Evolutionary conservation across 1,139 yeast genomes (phyloP).

Genomic region (Saccharomyces hybrid): DNA sequence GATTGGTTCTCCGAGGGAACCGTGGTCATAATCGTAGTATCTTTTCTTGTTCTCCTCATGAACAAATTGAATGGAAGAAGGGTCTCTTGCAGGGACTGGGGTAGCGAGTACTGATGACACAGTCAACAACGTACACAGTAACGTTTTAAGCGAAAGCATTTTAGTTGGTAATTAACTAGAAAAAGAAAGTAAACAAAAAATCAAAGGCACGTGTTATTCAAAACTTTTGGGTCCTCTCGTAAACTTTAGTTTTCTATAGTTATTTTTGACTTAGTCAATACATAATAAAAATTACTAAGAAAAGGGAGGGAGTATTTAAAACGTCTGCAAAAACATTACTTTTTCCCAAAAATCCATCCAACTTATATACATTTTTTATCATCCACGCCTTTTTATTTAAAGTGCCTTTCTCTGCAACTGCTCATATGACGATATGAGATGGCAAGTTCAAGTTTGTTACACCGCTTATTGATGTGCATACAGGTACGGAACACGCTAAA

Average conservation of each 20-base stretch:
- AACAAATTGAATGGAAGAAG: constrained; percentile 17
- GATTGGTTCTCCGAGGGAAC: constrained; percentile 30
- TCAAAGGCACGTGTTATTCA: background rate
- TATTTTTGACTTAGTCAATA: background rate
- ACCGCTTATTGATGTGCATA: background rate
- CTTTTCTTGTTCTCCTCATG: constrained; percentile 18
- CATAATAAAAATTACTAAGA: background rate
- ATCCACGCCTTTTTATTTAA: background rate
- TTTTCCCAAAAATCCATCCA: background rate
- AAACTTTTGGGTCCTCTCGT: background rate
- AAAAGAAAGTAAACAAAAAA: background rate
- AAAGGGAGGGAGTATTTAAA: background rate
- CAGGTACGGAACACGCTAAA: background rate
- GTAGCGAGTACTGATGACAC: constrained; percentile 8
- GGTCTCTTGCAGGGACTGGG: constrained; percentile 18
- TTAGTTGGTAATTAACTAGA: background rate
- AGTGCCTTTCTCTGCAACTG: background rate
- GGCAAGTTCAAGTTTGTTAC: background rate
- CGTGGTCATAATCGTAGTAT: constrained; percentile 21
- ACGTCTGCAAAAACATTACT: background rate
- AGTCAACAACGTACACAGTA: background rate
- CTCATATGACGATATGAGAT: background rate
- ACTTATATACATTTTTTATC: background rate
- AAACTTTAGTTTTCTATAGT: background rate
- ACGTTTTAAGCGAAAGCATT: background rate